phyloP scores from a whole-genome alignment of 148 eudicot species.

The Gaultheria prostrata region DNA sequence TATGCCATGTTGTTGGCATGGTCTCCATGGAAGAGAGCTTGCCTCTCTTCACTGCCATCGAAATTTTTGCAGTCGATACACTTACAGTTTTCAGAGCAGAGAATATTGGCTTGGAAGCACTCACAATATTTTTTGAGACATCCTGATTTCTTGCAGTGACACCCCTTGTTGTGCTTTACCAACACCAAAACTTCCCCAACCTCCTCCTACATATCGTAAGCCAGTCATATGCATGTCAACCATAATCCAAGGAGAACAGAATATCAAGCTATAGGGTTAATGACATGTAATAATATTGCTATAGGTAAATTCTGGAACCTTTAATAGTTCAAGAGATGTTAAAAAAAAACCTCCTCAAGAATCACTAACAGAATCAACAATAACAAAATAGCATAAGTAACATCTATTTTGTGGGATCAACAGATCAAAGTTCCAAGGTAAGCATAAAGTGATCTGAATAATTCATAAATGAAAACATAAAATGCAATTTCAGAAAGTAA shows the following conservation, averaged over 20 bases:
- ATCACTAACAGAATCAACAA: conserved; percentile 9
- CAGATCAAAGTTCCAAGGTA: no score
- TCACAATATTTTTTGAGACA: conserved; percentile 94
- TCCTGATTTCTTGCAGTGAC: conserved; percentile 97
- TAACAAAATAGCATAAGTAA: background rate
- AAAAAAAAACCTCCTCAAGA: background rate
- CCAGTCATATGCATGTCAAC: background rate
- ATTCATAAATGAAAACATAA: no score
- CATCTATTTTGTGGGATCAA: background rate
- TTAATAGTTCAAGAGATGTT: background rate
- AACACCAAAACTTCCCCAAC: conserved; percentile 56
- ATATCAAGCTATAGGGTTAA: background rate
- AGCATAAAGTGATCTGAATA: no score
- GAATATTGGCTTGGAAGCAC: conserved; percentile 92
- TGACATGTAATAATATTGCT: background rate
- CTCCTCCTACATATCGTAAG: conserved; percentile 56
- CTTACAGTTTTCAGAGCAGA: conserved; percentile 91
- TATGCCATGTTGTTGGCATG: conserved; percentile 65
- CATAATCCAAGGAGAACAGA: background rate
- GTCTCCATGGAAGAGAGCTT: conserved; percentile 89
- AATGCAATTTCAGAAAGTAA: conserved; percentile 10
- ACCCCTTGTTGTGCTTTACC: conserved; percentile 89
- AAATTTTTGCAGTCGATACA: conserved; percentile 93
- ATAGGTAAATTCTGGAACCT: background rate
- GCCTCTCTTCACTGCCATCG: conserved; percentile 95